Conservation (phyloP, 2,329 filamentous ascomycete genomes). For the Dactylellina haptotyla region DNA sequence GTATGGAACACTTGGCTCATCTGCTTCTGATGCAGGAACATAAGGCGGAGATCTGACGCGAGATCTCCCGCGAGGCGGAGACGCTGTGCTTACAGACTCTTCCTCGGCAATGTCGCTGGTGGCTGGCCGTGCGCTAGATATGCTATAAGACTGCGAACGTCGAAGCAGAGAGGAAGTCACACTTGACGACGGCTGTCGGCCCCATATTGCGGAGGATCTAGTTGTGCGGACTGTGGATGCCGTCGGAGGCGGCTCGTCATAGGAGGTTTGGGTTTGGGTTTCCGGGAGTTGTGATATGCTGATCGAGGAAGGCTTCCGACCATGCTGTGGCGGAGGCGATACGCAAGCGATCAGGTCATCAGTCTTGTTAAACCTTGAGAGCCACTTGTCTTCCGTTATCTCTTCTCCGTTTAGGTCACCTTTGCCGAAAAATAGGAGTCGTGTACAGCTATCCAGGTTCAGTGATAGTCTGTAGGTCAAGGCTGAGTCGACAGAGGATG, state of each 20-base stretch:
- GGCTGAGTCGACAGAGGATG: constrained; percentile 45
- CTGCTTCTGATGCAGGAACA: constrained; percentile 28
- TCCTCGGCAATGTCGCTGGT: constrained; percentile 47
- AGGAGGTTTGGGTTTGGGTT: constrained; percentile 31
- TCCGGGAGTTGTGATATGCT: constrained; percentile 42
- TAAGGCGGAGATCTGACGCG: constrained; percentile 38
- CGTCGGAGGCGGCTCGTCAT: constrained; percentile 46
- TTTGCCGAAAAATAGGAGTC: constrained; percentile 48
- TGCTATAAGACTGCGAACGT: constrained; percentile 44
- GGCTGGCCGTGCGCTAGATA: constrained; percentile 36
- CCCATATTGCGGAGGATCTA: constrained; percentile 46
- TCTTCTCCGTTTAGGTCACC: constrained; percentile 45
- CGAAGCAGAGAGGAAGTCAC: constrained; percentile 45
- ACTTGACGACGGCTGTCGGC: constrained; percentile 39
- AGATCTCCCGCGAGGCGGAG: constrained; percentile 36
- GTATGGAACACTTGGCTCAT: constrained; percentile 41
- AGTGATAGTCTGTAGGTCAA: constrained; percentile 42
- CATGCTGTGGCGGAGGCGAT: constrained; percentile 35
- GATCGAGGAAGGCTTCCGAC: constrained; percentile 37
- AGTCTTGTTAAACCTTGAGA: constrained; percentile 46
- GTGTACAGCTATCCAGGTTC: constrained; percentile 46
- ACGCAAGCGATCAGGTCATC: constrained; percentile 50
- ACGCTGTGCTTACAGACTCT: constrained; percentile 49
- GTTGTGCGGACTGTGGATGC: constrained; percentile 38
- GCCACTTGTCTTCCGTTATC: constrained; percentile 50